Conservation (phyloP, 2,329 filamentous ascomycete species). For the Xylaria sp. region DNA sequence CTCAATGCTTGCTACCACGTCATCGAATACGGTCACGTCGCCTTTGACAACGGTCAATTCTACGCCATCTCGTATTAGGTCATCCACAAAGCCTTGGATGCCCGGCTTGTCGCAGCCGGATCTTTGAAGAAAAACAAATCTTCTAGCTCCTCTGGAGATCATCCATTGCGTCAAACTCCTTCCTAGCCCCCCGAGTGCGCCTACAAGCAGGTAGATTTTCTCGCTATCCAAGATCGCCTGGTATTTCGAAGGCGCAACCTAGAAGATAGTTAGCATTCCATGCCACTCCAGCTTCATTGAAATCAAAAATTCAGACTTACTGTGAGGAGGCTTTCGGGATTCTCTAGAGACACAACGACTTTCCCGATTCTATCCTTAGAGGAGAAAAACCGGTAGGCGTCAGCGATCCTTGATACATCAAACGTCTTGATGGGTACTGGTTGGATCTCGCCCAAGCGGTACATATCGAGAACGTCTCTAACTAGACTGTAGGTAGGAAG, state of each 20-base stretch:
- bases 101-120: conserved; percentile 35
- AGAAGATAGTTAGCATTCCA: background rate
- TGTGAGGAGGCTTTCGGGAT: conserved; percentile 12
- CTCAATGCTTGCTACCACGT: conserved; percentile 23
- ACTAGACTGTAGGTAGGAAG: background rate
- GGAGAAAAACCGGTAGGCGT: conserved; percentile 31
- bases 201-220: conserved; percentile 32
- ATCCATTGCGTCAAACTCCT: conserved; percentile 43
- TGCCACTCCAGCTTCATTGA: background rate
- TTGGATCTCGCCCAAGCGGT: conserved; percentile 22
- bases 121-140: conserved; percentile 42
- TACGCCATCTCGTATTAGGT: conserved; percentile 32
- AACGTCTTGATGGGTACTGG: conserved; percentile 20
- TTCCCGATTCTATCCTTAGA: conserved; percentile 30
- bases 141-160: conserved; percentile 38
- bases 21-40: conserved; percentile 26
- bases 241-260: conserved; percentile 16
- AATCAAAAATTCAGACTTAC: conserved; percentile 4
- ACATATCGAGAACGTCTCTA: conserved; percentile 20
- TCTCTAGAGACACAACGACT: conserved; percentile 30
- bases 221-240: conserved; percentile 12
- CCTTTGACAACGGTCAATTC: conserved; percentile 33
- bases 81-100: conserved; percentile 30
- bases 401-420: conserved; percentile 10
- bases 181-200: conserved; percentile 42